Evolutionary conservation across 805 yeast species (phyloP).

Genomic region (Dipodascopsis tothii): DNA sequence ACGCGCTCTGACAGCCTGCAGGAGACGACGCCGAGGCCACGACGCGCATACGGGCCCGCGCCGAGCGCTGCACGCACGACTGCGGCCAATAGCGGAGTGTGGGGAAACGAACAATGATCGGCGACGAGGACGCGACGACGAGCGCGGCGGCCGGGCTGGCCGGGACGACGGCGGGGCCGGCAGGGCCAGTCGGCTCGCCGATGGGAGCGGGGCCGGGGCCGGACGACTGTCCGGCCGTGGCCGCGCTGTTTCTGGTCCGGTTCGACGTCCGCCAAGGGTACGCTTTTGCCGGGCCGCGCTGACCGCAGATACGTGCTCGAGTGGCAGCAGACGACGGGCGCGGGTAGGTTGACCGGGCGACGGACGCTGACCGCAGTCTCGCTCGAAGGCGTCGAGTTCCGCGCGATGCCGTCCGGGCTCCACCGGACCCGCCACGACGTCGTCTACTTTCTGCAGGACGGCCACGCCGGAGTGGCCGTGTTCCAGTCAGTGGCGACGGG

Average conservation of each 20-base stretch:
- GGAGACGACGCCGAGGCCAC: too few species aligned
- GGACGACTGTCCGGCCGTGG: conserved; percentile 19
- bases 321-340: conserved; percentile 24
- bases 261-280: conserved; percentile 47
- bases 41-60: too few species aligned
- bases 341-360: conserved; percentile 9
- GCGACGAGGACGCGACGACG: too few species aligned
- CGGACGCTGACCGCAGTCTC: conserved; percentile 11
- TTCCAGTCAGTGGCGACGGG: conserved; percentile 40
- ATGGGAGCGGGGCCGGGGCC: too few species aligned
- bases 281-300: conserved; percentile 10
- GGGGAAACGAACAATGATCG: too few species aligned
- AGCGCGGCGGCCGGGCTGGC: too few species aligned
- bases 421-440: conserved; percentile 48
- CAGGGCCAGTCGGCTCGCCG: too few species aligned
- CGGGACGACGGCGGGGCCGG: too few species aligned
- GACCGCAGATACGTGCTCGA: conserved; percentile 13
- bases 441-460: conserved; percentile 43
- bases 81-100: too few species aligned
- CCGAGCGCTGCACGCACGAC: too few species aligned
- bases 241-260: conserved; percentile 42
- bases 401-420: conserved; percentile 62
- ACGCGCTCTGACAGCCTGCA: too few species aligned
- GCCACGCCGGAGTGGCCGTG: conserved; percentile 41
- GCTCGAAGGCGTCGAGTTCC: conserved; percentile 48